These are phyloP conservation scores for Alternaria novae-zelandiae DNA, from an alignment of 2,329 filamentous ascomycete species.

Conservation along the genomic window DNA sequence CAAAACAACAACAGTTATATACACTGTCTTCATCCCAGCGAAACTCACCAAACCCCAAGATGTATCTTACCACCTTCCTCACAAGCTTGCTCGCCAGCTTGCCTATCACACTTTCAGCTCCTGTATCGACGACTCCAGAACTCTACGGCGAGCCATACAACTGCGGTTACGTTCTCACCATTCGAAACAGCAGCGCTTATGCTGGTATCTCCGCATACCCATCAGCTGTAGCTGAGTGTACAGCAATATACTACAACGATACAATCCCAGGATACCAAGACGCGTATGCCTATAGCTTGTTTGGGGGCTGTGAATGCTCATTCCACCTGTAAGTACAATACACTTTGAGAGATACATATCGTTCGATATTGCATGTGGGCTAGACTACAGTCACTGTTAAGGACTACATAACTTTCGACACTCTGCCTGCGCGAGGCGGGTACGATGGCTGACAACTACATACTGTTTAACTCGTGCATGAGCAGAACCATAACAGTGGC, in stretches of 20 bases:
- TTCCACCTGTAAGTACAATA: conserved; percentile 5
- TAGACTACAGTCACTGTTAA: too few relatives aligned
- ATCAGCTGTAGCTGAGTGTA: not conserved
- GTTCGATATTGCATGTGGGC: too few relatives aligned
- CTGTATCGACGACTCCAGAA: not conserved
- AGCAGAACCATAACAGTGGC: not conserved
- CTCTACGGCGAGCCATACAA: conserved; percentile 7
- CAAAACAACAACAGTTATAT: too few relatives aligned
- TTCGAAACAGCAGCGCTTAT: conserved; percentile 14
- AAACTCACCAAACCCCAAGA: not conserved
- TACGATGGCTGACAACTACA: not conserved
- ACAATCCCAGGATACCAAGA: conserved; percentile 11
- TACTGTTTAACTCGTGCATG: not conserved
- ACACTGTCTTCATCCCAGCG: not conserved
- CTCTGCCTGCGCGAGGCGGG: too few relatives aligned
- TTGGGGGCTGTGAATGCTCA: conserved; percentile 11
- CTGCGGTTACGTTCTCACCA: conserved; percentile 21
- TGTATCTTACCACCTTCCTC: not conserved
- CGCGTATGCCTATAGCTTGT: conserved; percentile 14
- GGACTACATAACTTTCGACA: too few relatives aligned
- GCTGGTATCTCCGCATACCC: conserved; percentile 9
- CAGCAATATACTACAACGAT: conserved; percentile 14
- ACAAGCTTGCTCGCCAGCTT: not conserved
- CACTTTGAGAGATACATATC: not conserved
- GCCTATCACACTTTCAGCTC: not conserved